phyloP scores from a whole-genome alignment of 2,329 filamentous ascomycete species.

The Grosmannia penicillata region DNA sequence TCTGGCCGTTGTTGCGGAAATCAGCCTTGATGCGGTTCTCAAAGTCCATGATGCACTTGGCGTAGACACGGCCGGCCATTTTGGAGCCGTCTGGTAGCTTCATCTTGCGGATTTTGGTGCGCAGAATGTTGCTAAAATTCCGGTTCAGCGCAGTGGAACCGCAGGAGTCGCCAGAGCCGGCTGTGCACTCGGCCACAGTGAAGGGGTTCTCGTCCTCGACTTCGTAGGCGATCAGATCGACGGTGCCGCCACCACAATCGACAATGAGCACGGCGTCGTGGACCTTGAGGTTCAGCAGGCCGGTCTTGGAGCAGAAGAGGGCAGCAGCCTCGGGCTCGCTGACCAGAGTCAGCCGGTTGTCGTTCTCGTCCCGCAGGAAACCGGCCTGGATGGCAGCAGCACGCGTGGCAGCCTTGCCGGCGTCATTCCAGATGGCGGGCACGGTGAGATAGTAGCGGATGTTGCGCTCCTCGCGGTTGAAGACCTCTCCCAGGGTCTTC shows the following conservation, averaged over 20 bases:
- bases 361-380: slow-evolving; percentile 92
- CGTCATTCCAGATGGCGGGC: slow-evolving; percentile 99
- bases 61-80: slow-evolving; percentile 94
- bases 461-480: slow-evolving; percentile 94
- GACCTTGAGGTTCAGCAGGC: slow-evolving; percentile 90
- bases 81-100: slow-evolving; percentile 94
- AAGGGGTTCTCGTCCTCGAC: slow-evolving; percentile 97
- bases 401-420: slow-evolving; percentile 90
- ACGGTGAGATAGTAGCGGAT: slow-evolving; percentile 97
- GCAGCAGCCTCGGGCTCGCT: slow-evolving; percentile 95
- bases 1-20: slow-evolving; percentile 97
- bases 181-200: slow-evolving; percentile 92
- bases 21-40: slow-evolving; percentile 99
- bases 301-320: slow-evolving; percentile 95
- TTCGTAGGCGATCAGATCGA: slow-evolving; percentile 97
- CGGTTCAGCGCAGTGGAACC: slow-evolving; percentile 96
- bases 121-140: slow-evolving; percentile 95
- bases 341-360: slow-evolving; percentile 86
- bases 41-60: slow-evolving; percentile 99
- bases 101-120: slow-evolving; percentile 98
- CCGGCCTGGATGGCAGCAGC: slow-evolving; percentile 93
- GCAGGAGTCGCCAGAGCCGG: slow-evolving; percentile 92
- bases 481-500: slow-evolving; percentile 93
- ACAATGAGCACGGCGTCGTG: slow-evolving; percentile 97
- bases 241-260: slow-evolving; percentile 94